A percentile compares a stretch with the other conserved stretches of the same genome.
Conservation (phyloP, 768 basidiomycete genomes). For the Leccinum rimulosum region DNA sequence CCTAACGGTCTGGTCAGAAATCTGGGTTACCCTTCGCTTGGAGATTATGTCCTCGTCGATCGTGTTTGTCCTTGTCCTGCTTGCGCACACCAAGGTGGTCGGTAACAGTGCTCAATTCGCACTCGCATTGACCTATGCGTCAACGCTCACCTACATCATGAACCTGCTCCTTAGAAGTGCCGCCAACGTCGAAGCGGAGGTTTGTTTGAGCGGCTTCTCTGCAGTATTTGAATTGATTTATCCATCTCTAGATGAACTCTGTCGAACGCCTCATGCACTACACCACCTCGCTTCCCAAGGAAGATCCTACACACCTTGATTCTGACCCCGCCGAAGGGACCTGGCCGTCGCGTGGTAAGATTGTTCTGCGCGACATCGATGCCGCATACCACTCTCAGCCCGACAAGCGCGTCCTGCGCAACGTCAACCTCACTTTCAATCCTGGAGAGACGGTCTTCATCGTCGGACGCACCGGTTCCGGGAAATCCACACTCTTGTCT, state of each 20-base stretch:
- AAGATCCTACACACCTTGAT: constrained; percentile 19
- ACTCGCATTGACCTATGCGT: constrained; percentile 30
- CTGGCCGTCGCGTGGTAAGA: constrained; percentile 51
- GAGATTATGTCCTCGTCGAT: constrained; percentile 28
- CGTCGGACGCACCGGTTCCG: constrained; percentile 74
- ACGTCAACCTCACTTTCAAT: constrained; percentile 65
- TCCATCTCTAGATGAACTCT: constrained; percentile 23
- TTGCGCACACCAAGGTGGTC: constrained; percentile 26
- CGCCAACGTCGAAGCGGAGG: constrained; percentile 29
- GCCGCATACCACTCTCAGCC: constrained; percentile 76
- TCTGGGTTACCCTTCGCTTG: constrained; percentile 33
- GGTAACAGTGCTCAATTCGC: constrained; percentile 24
- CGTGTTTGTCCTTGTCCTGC: constrained; percentile 25
- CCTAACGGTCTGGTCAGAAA: constrained; percentile 19
- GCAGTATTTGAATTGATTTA: not conserved
- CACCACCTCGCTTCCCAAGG: constrained; percentile 22
- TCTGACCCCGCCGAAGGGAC: constrained; percentile 20
- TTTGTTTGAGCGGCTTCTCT: not conserved
- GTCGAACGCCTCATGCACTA: constrained; percentile 31
- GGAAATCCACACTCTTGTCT: constrained; percentile 68
- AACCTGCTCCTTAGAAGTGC: constrained; percentile 28
- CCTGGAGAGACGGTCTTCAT: constrained; percentile 72
- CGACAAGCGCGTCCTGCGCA: constrained; percentile 52
- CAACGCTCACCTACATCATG: constrained; percentile 26
- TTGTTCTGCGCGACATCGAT: constrained; percentile 56